phyloP scores from a whole-genome alignment of 495 filamentous ascomycete species.

The Penicillium dipodomyicola region DNA sequence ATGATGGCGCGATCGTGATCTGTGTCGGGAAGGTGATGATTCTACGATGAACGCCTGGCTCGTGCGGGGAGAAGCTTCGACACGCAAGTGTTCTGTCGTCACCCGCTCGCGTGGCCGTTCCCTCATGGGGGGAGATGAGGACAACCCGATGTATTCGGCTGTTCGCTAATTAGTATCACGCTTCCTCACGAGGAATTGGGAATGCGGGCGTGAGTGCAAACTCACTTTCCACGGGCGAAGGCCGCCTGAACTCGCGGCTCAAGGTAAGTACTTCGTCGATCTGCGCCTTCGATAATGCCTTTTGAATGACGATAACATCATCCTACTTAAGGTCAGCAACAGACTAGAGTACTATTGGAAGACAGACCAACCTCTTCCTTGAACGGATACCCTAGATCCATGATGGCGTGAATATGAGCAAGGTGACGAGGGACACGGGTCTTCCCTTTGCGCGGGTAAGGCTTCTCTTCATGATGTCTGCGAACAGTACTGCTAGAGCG shows the following conservation, averaged over 20 bases:
- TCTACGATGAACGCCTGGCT: slow-evolving; percentile 34
- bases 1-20: slow-evolving; percentile 23
- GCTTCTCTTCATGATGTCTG: slow-evolving; percentile 45
- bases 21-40: slow-evolving; percentile 30
- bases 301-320: slow-evolving; percentile 71
- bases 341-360: neutral
- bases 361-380: slow-evolving; percentile 66
- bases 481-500: slow-evolving; percentile 45
- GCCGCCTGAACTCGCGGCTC: slow-evolving; percentile 62
- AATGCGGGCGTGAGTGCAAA: slow-evolving; percentile 10
- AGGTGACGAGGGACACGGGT: slow-evolving; percentile 77
- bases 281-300: slow-evolving; percentile 80
- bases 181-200: neutral
- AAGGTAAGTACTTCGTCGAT: slow-evolving; percentile 84
- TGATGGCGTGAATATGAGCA: slow-evolving; percentile 71
- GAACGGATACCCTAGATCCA: slow-evolving; percentile 82
- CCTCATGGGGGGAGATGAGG: slow-evolving; percentile 34
- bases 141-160: slow-evolving; percentile 32
- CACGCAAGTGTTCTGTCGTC: slow-evolving; percentile 30
- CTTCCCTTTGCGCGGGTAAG: slow-evolving; percentile 80
- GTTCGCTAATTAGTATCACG: neutral
- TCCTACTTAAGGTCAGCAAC: slow-evolving; percentile 47
- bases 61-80: slow-evolving; percentile 30
- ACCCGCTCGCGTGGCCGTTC: slow-evolving; percentile 25
- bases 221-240: slow-evolving; percentile 32